Base-by-base conservation (phyloP, 2,329 filamentous ascomycete species). In the Geoglossum cookeanum region DNA sequence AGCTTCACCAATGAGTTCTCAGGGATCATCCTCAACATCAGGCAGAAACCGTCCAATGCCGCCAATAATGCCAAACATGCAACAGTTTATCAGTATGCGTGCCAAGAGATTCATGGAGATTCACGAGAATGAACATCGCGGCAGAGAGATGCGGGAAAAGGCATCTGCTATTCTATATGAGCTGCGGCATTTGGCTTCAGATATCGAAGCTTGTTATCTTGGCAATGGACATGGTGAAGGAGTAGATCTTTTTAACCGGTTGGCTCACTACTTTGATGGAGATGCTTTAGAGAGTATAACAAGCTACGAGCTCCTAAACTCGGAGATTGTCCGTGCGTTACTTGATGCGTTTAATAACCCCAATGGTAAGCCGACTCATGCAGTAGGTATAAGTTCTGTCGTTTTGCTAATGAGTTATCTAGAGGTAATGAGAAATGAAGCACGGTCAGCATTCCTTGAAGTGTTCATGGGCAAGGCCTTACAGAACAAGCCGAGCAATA, bases 251-350 rank as follows among this genome's bases (percentile, higher is more conserved):
- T 97, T 97, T 69, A 74, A 76, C 35, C 80, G 78, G 55, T 73
- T 98, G 58, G 87, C 89, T 0, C 78, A 79, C 2, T 90, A 92
- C 65, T 98, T 98, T 64, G 85, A 94, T 64, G 83, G 84, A 0
- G 87, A 96, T 69, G 84, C 92, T 1, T 70, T 95, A 57, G 86
- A 95, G 65, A 94, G 88, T 67, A 90, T 96, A 56, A 98, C 92
- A 0, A 98, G 92, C 69, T 90, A 91, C 53, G 92, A 98, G 67
- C 74, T 98, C 35, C 79, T 97, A 56, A 88, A 87, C 33, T 97
- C 92, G 1, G 87, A 89, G 17, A 80, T 98, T 57, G 90, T 98
- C 9, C 81, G 87, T 49, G 82, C 87, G 8, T 74, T 98, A 1
- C 78, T 97, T 48, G 79, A 86, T 35, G 79, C 95, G 8, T 89